These are phyloP conservation scores for Diophrys sp. DNA, from an alignment of 73 alveolate species.

Conservation along the genomic window DNA sequence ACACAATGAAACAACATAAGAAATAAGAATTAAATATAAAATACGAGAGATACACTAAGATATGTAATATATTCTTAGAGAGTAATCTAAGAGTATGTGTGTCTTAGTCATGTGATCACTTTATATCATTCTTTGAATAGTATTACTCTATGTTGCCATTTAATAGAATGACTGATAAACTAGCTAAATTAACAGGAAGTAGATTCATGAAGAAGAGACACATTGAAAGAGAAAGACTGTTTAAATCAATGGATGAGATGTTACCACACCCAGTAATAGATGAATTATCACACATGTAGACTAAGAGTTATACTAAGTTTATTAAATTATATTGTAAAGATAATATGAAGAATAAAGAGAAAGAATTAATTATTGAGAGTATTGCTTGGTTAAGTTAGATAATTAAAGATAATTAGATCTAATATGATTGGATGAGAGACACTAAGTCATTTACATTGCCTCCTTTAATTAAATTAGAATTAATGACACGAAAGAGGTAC, in stretches of 20 bases:
- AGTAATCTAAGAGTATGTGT: constrained; percentile 29
- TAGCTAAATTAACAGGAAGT: neutral
- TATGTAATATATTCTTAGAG: constrained; percentile 34
- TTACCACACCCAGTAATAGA: neutral
- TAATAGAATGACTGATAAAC: neutral
- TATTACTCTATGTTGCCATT: constrained; percentile 22
- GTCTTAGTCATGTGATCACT: constrained; percentile 6
- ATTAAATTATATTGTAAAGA: neutral
- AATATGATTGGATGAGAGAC: constrained; percentile 8
- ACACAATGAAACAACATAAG: neutral
- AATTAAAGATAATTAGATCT: neutral
- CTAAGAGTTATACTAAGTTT: neutral
- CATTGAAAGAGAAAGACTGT: neutral
- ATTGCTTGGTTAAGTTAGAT: neutral
- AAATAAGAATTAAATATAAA: neutral
- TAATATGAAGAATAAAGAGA: neutral
- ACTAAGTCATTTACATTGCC: constrained; percentile 6
- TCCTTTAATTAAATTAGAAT: constrained; percentile 23
- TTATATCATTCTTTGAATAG: neutral
- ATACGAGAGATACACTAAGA: constrained; percentile 18
- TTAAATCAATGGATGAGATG: neutral
- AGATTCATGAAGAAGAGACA: neutral
- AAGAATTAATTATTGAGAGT: neutral
- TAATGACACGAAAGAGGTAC: constrained; percentile 24
- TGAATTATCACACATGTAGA: neutral